phyloP scores from a whole-genome alignment of 2,329 filamentous ascomycete genomes.

The Diplocarpon mali region DNA sequence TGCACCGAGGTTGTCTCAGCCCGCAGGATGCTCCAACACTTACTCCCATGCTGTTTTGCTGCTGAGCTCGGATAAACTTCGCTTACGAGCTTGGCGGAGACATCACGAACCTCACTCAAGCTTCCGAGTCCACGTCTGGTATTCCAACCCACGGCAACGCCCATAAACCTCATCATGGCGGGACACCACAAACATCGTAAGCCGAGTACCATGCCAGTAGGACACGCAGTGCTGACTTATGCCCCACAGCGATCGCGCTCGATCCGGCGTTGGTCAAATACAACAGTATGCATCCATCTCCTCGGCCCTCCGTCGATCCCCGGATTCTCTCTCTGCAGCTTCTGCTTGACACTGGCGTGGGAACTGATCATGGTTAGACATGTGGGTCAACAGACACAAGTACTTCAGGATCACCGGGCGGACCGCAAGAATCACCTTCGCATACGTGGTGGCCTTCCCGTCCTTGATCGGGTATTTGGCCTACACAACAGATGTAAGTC shows the following conservation, averaged over 20 bases:
- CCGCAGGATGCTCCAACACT: too few species aligned
- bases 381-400: conserved; percentile 76
- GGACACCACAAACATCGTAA: conserved; percentile 36
- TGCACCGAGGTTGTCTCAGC: too few species aligned
- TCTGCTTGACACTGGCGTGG: not conserved
- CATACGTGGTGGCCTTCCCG: conserved; percentile 67
- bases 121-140: not conserved
- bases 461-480: conserved; percentile 57
- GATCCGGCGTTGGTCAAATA: conserved; percentile 44
- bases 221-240: conserved; percentile 8
- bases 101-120: conserved; percentile 1
- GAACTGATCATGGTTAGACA: conserved; percentile 42
- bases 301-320: conserved; percentile 5
- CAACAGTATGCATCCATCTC: conserved; percentile 33
- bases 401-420: conserved; percentile 90
- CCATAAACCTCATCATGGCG: conserved; percentile 33
- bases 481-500: conserved; percentile 77
- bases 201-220: conserved; percentile 7
- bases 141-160: conserved; percentile 12
- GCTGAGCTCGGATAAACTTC: not conserved
- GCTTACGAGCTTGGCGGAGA: not conserved
- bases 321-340: not conserved
- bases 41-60: too few species aligned
- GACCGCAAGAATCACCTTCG: conserved; percentile 69
- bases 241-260: conserved; percentile 21